Conservation (phyloP, 1,139 yeast genomes). For the Taiozyma sp. region DNA sequence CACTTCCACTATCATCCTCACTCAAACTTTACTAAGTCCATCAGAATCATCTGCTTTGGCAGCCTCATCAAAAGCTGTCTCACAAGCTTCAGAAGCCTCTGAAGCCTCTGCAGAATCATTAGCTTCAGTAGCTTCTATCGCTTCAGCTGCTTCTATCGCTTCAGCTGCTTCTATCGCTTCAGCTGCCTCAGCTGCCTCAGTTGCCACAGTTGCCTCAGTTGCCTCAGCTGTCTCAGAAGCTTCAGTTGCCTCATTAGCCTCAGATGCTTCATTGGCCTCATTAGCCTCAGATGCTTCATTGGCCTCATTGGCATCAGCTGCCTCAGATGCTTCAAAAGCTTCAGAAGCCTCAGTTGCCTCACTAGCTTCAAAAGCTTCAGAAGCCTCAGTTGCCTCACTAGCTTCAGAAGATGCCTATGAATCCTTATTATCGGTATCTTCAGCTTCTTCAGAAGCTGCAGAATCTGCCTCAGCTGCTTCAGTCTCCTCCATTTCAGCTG, state of each 20-base stretch:
- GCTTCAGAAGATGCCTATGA: neutral
- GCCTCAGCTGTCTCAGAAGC: constrained; percentile 6
- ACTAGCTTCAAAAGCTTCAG: constrained; percentile 14
- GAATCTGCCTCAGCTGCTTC: constrained; percentile 26
- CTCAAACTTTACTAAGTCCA: constrained; percentile 21
- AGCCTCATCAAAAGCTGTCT: constrained; percentile 13
- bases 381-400: constrained; percentile 6
- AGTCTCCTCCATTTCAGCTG: constrained; percentile 29
- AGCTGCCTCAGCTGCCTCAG: too few species aligned
- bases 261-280: constrained; percentile 6
- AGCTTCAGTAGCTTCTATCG: constrained; percentile 8
- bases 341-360: constrained; percentile 17
- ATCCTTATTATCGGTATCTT: constrained; percentile 12
- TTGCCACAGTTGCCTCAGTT: constrained; percentile 4
- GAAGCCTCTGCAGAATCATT: constrained; percentile 9
- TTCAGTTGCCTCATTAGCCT: constrained; percentile 7
- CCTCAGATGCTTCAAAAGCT: constrained; percentile 9
- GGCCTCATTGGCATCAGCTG: constrained; percentile 10
- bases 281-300: constrained; percentile 9
- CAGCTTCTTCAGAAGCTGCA: constrained; percentile 3
- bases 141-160: constrained; percentile 2
- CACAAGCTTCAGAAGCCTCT: constrained; percentile 11
- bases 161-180: constrained; percentile 1
- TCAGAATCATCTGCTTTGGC: constrained; percentile 20
- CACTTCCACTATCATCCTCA: constrained; percentile 21